Evolutionary conservation across 441 rosid species (phyloP), one percentile per base, ranked within the genome.

Genomic region (Isatis lusitanica): DNA sequence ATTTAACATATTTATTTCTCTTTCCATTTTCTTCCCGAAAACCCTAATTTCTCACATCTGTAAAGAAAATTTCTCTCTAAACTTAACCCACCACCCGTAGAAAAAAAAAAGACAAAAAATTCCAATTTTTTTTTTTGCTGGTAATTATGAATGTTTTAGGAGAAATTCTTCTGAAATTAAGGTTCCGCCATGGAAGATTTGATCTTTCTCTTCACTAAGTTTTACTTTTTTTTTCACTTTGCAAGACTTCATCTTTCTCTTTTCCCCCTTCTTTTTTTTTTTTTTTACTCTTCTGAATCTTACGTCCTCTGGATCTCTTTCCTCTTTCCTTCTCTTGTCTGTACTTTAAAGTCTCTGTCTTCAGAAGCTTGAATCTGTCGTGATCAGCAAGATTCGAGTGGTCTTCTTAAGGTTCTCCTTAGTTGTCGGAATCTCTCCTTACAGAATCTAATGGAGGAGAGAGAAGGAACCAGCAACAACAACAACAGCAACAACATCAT

Each of bases 11-110:
- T 83, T 85, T 86, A 83, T 82, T 86, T 90, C 83, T 79, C 80
- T 79, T 67, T 79, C 64, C 82, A 77, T 38, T 63, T 81, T 82
- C 82, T 81, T 16, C 59, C 73, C 73, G 79, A 84, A 88, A 95
- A 81, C 93, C 97, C 90, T 85, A 92, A 89, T 78, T 83, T 85
- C 84, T 63, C 76, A 80, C 42, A 65, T 78, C 85, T 44, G 68
- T 80, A 57, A 78, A 68, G 77, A 74, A 26, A 80, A 79, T 57
- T 76, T 81, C 81, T 35, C 50, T 75, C 69, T 75, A 31, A 74
- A 43, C 65, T 53, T 72, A 66, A 77, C 80, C 28, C 28, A 26
- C 72, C 74, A 44, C 60, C 70, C 53, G 39, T 66, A 6, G 73
- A 50, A 74, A 35, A 71, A 24, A 21, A 63, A 70, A 66, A 24